phyloP scores from a whole-genome alignment of 306 rosid genomes.

The Cucurbita moschata region DNA sequence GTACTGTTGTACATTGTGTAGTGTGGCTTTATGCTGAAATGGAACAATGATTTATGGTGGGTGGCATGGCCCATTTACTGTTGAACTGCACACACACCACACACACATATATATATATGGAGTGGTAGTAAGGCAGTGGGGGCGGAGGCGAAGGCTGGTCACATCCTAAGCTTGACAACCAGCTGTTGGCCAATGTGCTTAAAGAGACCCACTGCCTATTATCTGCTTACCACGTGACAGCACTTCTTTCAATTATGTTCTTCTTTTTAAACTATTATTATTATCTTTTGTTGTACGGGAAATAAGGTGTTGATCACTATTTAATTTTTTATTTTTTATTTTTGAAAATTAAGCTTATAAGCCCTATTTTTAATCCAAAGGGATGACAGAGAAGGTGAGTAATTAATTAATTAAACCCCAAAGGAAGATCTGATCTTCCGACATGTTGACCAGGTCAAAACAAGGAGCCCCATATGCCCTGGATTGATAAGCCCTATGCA shows the following conservation, averaged over 20 bases:
- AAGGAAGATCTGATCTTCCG: background rate
- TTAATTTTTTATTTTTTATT: too few relatives aligned
- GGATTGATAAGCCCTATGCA: constrained; percentile 4
- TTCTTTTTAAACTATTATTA: too few relatives aligned
- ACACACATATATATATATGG: background rate
- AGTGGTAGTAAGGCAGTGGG: background rate
- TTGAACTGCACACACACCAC: background rate
- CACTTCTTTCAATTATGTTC: background rate
- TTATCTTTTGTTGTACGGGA: too few relatives aligned
- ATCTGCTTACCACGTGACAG: constrained; percentile 1
- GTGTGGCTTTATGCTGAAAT: background rate
- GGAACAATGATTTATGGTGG: constrained; percentile 6
- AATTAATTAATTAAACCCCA: background rate
- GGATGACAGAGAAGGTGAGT: background rate
- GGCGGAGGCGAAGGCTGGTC: background rate
- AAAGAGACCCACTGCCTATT: background rate
- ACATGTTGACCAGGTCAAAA: constrained; percentile 48
- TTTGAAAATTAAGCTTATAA: too few relatives aligned
- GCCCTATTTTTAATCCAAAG: too few relatives aligned
- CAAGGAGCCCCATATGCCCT: constrained; percentile 21
- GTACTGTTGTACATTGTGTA: background rate
- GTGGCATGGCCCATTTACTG: background rate
- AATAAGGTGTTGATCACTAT: too few relatives aligned
- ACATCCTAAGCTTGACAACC: background rate
- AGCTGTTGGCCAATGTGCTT: background rate